phyloP scores from a whole-genome alignment of 2,329 filamentous ascomycete genomes.

The Fusarium avenaceum region DNA sequence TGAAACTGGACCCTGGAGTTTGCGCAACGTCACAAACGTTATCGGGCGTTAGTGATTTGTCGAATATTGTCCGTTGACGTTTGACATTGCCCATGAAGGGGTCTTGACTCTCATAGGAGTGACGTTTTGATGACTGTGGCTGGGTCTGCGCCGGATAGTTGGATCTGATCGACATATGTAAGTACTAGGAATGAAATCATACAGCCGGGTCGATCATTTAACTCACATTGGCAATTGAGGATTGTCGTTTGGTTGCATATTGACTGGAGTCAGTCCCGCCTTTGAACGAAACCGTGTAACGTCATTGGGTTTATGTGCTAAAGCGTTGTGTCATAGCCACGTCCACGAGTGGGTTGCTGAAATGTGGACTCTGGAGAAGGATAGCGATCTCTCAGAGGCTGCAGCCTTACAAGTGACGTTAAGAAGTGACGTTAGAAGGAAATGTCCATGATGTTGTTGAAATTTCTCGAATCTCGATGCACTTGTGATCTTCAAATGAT shows the following conservation, averaged over 20 bases:
- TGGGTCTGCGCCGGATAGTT: slow-evolving; percentile 9
- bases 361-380: slow-evolving; percentile 31
- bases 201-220: slow-evolving; percentile 22
- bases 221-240: slow-evolving; percentile 35
- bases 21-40: slow-evolving; percentile 14
- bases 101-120: slow-evolving; percentile 16
- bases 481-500: slow-evolving; percentile 20
- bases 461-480: slow-evolving; percentile 39
- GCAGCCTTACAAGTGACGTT: slow-evolving; percentile 24
- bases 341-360: slow-evolving; percentile 34
- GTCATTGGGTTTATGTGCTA: slow-evolving; percentile 36
- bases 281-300: slow-evolving; percentile 37
- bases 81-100: slow-evolving; percentile 22
- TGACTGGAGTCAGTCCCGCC: slow-evolving; percentile 34
- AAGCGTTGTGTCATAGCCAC: slow-evolving; percentile 41
- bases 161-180: slow-evolving; percentile 35
- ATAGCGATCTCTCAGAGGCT: slow-evolving; percentile 25
- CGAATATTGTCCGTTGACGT: slow-evolving; percentile 28
- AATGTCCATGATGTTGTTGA: slow-evolving; percentile 15
- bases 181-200: slow-evolving; percentile 40
- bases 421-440: slow-evolving; percentile 34
- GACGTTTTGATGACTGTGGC: slow-evolving; percentile 37
- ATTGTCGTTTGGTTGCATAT: slow-evolving; percentile 37
- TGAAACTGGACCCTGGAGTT: slow-evolving; percentile 22
- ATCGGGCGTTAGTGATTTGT: slow-evolving; percentile 19